A percentile compares a stretch with the other conserved stretches of the same genome.
Conservation (phyloP, 441 rosid genomes). For the Capsella rubella region DNA sequence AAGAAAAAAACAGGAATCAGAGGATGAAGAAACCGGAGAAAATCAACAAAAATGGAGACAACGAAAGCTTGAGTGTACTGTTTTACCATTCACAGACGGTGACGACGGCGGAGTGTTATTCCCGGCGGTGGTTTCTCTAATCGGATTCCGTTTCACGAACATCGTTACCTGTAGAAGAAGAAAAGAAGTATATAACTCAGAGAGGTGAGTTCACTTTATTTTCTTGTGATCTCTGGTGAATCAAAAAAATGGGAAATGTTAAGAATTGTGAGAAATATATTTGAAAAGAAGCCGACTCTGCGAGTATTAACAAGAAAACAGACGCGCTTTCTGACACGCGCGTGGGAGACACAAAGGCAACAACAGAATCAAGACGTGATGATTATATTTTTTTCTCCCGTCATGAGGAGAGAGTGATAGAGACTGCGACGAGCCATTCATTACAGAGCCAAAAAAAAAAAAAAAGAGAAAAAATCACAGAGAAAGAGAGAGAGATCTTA, state of each 20-base stretch:
- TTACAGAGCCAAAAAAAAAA: not conserved
- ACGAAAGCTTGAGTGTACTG: not conserved
- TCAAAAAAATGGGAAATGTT: conserved; percentile 14
- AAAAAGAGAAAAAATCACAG: not conserved
- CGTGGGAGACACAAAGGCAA: conserved; percentile 39
- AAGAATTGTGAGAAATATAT: conserved; percentile 1
- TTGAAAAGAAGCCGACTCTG: conserved; percentile 30
- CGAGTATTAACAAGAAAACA: conserved; percentile 19
- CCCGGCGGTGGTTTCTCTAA: conserved; percentile 38
- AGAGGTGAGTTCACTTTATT: conserved; percentile 1
- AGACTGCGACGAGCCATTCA: not conserved
- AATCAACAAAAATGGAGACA: not conserved
- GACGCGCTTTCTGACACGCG: conserved; percentile 40
- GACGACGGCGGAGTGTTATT: conserved; percentile 39
- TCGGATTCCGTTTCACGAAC: conserved; percentile 42
- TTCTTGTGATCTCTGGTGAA: not conserved
- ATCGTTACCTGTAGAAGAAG: conserved; percentile 48
- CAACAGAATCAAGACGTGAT: conserved; percentile 26
- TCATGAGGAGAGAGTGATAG: conserved; percentile 1
- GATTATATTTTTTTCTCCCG: not conserved
- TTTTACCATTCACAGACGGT: conserved; percentile 37
- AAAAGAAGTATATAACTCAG: conserved; percentile 6
- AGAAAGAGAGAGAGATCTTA: not conserved
- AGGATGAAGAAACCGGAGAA: conserved; percentile 2
- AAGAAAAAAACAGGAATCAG: not conserved